Evolutionary conservation across 345 rosid species (phyloP).

Genomic region (Linum trigynum): DNA sequence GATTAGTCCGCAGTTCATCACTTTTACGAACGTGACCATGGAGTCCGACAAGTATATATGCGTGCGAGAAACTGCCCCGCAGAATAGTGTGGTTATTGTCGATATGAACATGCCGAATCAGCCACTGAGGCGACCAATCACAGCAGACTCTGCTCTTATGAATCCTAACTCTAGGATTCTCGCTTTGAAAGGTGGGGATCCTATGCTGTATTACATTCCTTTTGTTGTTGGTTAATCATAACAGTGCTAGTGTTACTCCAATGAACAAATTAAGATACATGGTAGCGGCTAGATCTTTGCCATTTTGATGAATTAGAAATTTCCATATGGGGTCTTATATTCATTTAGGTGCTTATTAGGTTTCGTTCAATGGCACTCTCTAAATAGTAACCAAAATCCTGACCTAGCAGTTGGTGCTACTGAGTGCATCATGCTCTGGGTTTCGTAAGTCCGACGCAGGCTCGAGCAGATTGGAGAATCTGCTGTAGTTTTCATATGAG

Average conservation of each 20-base stretch:
- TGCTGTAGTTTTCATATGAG: neutral
- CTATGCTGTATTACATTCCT: conserved; percentile 10
- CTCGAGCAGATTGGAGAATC: neutral
- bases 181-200: conserved; percentile 57
- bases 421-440: neutral
- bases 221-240: neutral
- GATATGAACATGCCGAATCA: conserved; percentile 84
- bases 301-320: neutral
- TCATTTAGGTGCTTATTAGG: too few relatives aligned
- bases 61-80: conserved; percentile 77
- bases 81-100: conserved; percentile 66
- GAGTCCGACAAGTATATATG: conserved; percentile 86
- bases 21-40: conserved; percentile 74
- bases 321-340: neutral
- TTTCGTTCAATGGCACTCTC: neutral
- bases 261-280: neutral
- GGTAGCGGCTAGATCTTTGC: neutral
- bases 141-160: conserved; percentile 79
- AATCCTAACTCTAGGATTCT: conserved; percentile 81
- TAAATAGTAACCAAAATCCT: neutral
- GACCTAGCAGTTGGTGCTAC: neutral
- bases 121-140: conserved; percentile 74
- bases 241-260: neutral
- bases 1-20: conserved; percentile 67
- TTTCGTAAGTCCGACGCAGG: neutral